phyloP scores from a whole-genome alignment of 2,329 filamentous ascomycete species.

The Trichophyton simii region DNA sequence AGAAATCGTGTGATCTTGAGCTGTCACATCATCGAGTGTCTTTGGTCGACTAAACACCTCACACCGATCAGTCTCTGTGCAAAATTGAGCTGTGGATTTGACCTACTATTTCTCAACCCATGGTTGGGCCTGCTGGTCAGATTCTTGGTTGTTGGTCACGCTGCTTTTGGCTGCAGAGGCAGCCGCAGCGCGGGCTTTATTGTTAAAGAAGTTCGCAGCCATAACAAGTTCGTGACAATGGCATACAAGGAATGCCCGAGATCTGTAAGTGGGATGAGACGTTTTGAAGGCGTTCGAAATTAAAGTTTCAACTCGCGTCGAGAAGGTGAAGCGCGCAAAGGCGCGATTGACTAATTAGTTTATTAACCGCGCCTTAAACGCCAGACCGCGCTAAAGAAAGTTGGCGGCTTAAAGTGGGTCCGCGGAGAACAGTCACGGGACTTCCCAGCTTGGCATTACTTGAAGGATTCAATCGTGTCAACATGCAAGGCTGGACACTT shows the following conservation, averaged over 20 bases:
- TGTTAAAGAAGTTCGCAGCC: slow-evolving; percentile 86
- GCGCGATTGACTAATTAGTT: background rate
- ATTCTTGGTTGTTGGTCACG: slow-evolving; percentile 45
- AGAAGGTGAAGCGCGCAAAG: background rate
- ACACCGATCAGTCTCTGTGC: slow-evolving; percentile 2
- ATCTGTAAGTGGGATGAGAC: background rate
- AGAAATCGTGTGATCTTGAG: slow-evolving; percentile 92
- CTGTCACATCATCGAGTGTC: slow-evolving; percentile 84
- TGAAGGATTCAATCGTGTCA: background rate
- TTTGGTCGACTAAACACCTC: slow-evolving; percentile 62
- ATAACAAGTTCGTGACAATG: slow-evolving; percentile 14
- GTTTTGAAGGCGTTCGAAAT: background rate
- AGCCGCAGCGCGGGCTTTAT: slow-evolving; percentile 71
- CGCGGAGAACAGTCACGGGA: background rate
- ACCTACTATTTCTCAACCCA: slow-evolving; percentile 98
- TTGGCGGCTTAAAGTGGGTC: background rate
- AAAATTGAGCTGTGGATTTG: background rate
- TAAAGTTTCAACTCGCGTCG: background rate
- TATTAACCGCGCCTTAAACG: background rate
- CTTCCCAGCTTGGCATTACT: background rate
- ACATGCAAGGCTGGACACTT: background rate
- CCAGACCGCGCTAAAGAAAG: background rate
- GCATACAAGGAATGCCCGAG: background rate
- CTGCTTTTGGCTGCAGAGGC: slow-evolving; percentile 57
- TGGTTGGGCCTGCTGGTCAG: slow-evolving; percentile 57